Conservation (phyloP, 257 asterid species). For the Nicotiana paniculata region DNA sequence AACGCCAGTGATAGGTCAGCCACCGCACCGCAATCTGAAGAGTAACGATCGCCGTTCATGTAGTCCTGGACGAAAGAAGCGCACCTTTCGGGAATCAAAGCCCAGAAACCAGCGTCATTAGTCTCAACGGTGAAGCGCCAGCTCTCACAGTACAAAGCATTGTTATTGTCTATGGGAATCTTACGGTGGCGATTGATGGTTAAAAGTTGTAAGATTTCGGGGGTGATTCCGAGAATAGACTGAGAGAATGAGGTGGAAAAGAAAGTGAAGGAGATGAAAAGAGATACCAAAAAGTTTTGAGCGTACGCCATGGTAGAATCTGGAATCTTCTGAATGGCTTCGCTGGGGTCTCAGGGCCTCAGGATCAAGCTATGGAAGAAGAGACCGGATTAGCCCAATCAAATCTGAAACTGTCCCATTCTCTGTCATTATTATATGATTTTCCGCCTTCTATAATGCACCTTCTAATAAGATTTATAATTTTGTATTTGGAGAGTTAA, state of each 20-base stretch:
- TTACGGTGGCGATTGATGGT: constrained; percentile 24
- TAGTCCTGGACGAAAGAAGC: constrained; percentile 50
- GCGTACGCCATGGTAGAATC: background rate
- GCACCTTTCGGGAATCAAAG: constrained; percentile 41
- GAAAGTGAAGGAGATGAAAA: constrained; percentile 24
- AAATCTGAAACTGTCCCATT: too few relatives aligned
- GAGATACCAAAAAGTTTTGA: background rate
- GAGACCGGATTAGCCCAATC: too few relatives aligned
- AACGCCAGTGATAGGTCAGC: constrained; percentile 39
- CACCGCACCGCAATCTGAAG: constrained; percentile 54
- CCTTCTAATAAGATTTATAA: too few relatives aligned
- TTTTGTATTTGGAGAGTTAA: too few relatives aligned
- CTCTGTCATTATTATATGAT: too few relatives aligned
- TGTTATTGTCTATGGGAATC: constrained; percentile 13
- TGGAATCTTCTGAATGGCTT: background rate
- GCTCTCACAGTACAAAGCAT: constrained; percentile 47
- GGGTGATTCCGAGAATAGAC: constrained; percentile 33
- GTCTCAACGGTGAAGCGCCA: constrained; percentile 87
- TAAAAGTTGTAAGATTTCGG: constrained; percentile 13
- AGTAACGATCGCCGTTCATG: constrained; percentile 43
- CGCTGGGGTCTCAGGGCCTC: background rate
- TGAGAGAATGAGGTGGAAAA: constrained; percentile 27
- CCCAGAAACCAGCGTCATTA: constrained; percentile 60
- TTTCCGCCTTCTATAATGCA: too few relatives aligned
- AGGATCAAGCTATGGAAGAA: too few relatives aligned